Base-by-base conservation (phyloP, 2,329 filamentous ascomycete species). In the Diaporthe citri region DNA sequence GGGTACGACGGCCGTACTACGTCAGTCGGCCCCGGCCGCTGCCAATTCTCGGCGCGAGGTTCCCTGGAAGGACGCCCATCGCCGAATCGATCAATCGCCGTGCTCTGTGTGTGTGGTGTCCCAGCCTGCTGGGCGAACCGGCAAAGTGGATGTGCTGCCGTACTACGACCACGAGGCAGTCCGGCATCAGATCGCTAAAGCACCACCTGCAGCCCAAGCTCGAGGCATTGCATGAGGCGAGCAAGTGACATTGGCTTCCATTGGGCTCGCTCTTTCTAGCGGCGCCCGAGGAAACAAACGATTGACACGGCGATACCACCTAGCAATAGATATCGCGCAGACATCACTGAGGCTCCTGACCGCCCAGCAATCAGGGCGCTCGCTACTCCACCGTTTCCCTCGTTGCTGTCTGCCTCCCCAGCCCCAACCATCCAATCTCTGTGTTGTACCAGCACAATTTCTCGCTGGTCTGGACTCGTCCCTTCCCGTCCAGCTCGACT, bases 401-500 rank as follows among this genome's bases (percentile, higher is more conserved):
- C n/a, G 13, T 41, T n/a, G 59, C 55, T 43, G 52, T 17, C 36
- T 41, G 60, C 15, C 36, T 70, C 70, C 59, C 51, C 66, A 56
- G 25, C 46, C 39, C 51, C 66, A 62, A 28, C 55, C 39, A 28
- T 56, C 52, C 55, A 74, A 48, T 51, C 31, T 46, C 17, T 55
- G 41, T 73, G 52, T 75, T 41, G 52, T 72, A 55, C 56, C 56
- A 31, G 69, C 73, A 72, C 46, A 56, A 70, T 62, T 59, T 74
- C 74, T 62, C 59, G 62, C 59, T 52, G 56, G 64, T 71, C 55
- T 62, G 56, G 62, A 69, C 31, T 46, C 39, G 64, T 48, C 51
- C 36, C 57, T 39, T 41, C 52, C 51, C 43, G 34, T 72, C 52
- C 67, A 55, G 46, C 34, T 64, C 25, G 22, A 64, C 22, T 43